Evolutionary conservation across 2,329 filamentous ascomycete species (phyloP).

Genomic region (Neonectria sp.): DNA sequence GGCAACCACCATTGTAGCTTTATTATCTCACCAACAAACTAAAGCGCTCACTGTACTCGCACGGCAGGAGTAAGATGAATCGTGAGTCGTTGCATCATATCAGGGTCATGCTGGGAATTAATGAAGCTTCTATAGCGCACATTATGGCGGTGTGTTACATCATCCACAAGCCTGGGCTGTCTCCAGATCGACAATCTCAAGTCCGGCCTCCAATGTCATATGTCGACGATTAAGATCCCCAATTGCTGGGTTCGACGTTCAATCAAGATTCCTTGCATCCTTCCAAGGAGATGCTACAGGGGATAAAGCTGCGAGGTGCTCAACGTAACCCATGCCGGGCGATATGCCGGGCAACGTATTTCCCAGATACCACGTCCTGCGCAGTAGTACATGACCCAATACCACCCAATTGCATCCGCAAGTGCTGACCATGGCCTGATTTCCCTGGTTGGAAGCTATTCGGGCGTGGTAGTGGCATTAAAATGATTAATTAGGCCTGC

Average conservation of each 20-base stretch:
- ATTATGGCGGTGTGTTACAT: conserved; percentile 23
- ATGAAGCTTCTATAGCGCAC: conserved; percentile 1
- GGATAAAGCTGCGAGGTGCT: background rate
- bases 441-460: background rate
- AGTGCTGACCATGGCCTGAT: background rate
- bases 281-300: background rate
- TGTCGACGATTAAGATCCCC: background rate
- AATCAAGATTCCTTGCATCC: background rate
- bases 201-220: background rate
- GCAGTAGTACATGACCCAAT: background rate
- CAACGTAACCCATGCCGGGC: background rate
- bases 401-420: background rate
- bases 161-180: conserved; percentile 10
- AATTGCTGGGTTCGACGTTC: background rate
- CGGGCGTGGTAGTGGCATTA: background rate
- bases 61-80: conserved; percentile 3
- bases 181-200: conserved; percentile 2
- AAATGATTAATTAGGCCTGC: background rate
- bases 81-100: conserved; percentile 17
- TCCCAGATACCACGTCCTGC: background rate
- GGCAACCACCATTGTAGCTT: conserved; percentile 2
- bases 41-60: background rate
- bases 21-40: conserved; percentile 13
- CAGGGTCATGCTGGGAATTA: conserved; percentile 10
- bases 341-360: conserved; percentile 3